phyloP scores from a whole-genome alignment of 1,284 basidiomycete genomes.

The Ustilago tritici region DNA sequence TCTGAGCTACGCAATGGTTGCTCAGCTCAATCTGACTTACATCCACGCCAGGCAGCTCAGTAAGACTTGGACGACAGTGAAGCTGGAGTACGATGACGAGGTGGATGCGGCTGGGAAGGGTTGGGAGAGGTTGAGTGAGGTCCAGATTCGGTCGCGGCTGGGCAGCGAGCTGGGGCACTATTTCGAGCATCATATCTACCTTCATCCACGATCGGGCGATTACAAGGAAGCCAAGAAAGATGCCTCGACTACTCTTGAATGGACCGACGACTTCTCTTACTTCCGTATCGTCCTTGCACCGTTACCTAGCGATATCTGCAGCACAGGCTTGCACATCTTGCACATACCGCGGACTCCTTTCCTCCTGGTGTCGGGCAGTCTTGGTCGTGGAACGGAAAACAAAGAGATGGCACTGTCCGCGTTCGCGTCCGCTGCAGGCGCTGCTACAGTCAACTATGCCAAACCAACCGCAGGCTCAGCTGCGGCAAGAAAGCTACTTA shows the following conservation, averaged over 20 bases:
- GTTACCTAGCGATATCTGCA: slow-evolving; percentile 43
- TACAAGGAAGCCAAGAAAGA: not conserved
- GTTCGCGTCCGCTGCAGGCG: slow-evolving; percentile 47
- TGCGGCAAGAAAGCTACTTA: slow-evolving; percentile 27
- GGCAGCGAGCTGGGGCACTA: slow-evolving; percentile 51
- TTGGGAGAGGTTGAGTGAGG: slow-evolving; percentile 34
- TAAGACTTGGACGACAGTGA: slow-evolving; percentile 47
- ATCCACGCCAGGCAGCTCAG: slow-evolving; percentile 17
- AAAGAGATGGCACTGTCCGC: slow-evolving; percentile 46
- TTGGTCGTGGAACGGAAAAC: slow-evolving; percentile 44
- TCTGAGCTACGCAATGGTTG: slow-evolving; percentile 54
- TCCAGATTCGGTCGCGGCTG: slow-evolving; percentile 35
- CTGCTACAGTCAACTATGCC: slow-evolving; percentile 41
- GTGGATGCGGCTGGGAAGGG: slow-evolving; percentile 22
- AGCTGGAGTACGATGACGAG: slow-evolving; percentile 52
- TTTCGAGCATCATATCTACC: slow-evolving; percentile 56
- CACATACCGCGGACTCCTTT: slow-evolving; percentile 49
- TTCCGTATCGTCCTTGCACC: slow-evolving; percentile 52
- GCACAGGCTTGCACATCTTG: slow-evolving; percentile 47
- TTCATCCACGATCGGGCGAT: slow-evolving; percentile 20
- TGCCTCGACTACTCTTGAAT: not conserved
- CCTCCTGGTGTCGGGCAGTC: slow-evolving; percentile 44
- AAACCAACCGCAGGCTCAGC: slow-evolving; percentile 26
- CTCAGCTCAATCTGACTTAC: slow-evolving; percentile 47
- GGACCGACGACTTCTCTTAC: slow-evolving; percentile 48